phyloP scores from a whole-genome alignment of 2,329 filamentous ascomycete species.

The Paracoccidioides brasiliensis region DNA sequence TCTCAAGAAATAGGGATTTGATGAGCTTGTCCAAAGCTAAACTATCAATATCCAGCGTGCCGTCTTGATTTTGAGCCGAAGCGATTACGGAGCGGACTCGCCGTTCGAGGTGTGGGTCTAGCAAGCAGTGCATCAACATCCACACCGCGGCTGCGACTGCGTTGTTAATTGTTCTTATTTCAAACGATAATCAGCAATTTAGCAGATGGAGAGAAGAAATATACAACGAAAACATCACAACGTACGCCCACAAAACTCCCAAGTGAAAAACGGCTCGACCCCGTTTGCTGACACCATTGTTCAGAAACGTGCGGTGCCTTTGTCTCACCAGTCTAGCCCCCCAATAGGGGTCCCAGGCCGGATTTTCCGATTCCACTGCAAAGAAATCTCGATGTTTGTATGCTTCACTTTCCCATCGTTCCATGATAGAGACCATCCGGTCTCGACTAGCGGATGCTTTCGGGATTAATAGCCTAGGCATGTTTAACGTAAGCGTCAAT shows the following conservation, averaged over 20 bases:
- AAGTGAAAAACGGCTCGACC: slow-evolving; percentile 6
- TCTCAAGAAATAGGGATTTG: slow-evolving; percentile 8
- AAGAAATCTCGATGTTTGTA: slow-evolving; percentile 14
- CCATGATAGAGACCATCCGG: slow-evolving; percentile 4
- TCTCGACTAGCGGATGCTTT: slow-evolving; percentile 9
- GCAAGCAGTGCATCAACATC: slow-evolving; percentile 8
- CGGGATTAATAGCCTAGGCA: slow-evolving; percentile 11
- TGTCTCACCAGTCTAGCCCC: slow-evolving; percentile 6
- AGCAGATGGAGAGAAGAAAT: not conserved
- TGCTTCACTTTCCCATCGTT: slow-evolving; percentile 12
- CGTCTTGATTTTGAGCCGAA: slow-evolving; percentile 3
- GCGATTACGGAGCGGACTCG: slow-evolving; percentile 1
- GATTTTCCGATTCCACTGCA: slow-evolving; percentile 19
- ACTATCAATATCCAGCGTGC: slow-evolving; percentile 4
- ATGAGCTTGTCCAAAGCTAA: slow-evolving; percentile 4
- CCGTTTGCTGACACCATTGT: slow-evolving; percentile 5
- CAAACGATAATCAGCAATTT: not conserved
- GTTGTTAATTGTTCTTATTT: slow-evolving; percentile 7
- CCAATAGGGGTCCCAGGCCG: slow-evolving; percentile 14
- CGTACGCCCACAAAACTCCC: slow-evolving; percentile 7
- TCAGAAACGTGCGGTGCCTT: not conserved
- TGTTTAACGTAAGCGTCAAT: slow-evolving; percentile 6
- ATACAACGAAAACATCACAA: not conserved
- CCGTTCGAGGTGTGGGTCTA: not conserved
- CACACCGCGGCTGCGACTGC: slow-evolving; percentile 4